Percentiles rank a stretch among this genome's conserved stretches.
These are phyloP conservation scores for Tolypocladium inflatum DNA, from an alignment of 2,329 filamentous ascomycete genomes.

Conservation along the genomic window DNA sequence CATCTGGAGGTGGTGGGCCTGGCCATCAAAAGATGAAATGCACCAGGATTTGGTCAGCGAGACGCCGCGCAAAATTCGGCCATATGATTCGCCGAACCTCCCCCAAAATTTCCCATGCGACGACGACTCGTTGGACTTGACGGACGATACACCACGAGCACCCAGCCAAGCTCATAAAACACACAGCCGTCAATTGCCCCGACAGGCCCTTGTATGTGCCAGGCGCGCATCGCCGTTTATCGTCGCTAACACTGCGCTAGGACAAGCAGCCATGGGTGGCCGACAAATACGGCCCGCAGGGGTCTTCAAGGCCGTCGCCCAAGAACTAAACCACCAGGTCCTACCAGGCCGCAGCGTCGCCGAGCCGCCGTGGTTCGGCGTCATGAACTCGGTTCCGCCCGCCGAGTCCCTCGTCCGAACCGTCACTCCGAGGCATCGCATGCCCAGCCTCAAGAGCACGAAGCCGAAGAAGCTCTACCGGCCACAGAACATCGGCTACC, in stretches of 20 bases:
- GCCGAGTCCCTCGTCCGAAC: constrained; percentile 48
- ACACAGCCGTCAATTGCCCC: constrained; percentile 1
- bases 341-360: constrained; percentile 21
- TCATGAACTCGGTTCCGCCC: constrained; percentile 44
- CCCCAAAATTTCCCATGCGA: constrained; percentile 8
- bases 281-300: constrained; percentile 36
- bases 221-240: not conserved
- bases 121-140: not conserved
- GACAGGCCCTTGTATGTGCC: not conserved
- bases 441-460: constrained; percentile 29
- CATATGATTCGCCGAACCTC: constrained; percentile 12
- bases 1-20: not conserved
- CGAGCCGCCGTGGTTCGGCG: constrained; percentile 39
- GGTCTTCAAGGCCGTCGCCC: constrained; percentile 35
- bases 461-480: constrained; percentile 68
- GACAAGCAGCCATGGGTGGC: constrained; percentile 24
- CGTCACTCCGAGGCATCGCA: constrained; percentile 36
- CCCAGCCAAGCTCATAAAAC: not conserved
- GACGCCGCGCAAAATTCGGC: constrained; percentile 4
- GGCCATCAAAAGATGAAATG: not conserved
- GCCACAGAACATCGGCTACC: constrained; percentile 67
- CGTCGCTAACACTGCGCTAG: not conserved
- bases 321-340: constrained; percentile 32
- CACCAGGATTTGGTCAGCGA: not conserved
- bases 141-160: not conserved